Conservation (phyloP, 169 alveolate species). For the Eimeria necatrix region DNA sequence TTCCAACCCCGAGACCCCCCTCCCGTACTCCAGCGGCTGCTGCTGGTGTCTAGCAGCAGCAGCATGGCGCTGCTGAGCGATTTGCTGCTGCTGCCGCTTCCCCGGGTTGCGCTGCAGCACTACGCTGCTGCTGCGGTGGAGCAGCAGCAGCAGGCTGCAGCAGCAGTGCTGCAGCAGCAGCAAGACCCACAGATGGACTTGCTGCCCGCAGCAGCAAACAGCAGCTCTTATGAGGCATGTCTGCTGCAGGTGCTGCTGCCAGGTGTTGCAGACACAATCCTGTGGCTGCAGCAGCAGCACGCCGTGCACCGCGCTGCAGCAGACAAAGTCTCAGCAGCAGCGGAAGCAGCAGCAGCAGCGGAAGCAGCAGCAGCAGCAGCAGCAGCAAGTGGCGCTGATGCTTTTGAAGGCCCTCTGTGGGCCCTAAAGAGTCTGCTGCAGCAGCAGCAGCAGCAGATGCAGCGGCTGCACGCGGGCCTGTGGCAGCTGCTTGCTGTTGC, state of each 20-base stretch:
- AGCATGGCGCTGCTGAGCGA: constrained; percentile 9
- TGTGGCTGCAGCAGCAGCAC: constrained; percentile 52
- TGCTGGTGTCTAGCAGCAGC: constrained; percentile 50
- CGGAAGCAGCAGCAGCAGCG: constrained; percentile 24
- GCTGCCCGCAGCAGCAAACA: not conserved
- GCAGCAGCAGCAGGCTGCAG: not conserved
- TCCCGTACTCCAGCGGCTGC: constrained; percentile 31
- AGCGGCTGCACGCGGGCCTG: constrained; percentile 43
- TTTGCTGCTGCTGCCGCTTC: constrained; percentile 69
- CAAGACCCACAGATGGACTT: not conserved
- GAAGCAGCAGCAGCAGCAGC: not conserved
- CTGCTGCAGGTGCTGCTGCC: constrained; percentile 72
- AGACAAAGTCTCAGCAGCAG: constrained; percentile 33
- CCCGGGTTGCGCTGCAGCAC: constrained; percentile 55
- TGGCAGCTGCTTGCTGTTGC: constrained; percentile 62
- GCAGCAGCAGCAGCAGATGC: constrained; percentile 37
- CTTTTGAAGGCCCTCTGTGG: not conserved
- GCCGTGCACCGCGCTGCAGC: constrained; percentile 30
- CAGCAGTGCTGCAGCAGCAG: not conserved
- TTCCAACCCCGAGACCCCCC: constrained; percentile 16
- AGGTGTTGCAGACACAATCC: not conserved
- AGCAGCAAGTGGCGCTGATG: not conserved
- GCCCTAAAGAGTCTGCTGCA: constrained; percentile 3
- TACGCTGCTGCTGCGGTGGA: constrained; percentile 13
- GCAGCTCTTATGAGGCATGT: constrained; percentile 27